Conservation (phyloP, 1,139 yeast genomes). For the Yamadazyma aaseri region DNA sequence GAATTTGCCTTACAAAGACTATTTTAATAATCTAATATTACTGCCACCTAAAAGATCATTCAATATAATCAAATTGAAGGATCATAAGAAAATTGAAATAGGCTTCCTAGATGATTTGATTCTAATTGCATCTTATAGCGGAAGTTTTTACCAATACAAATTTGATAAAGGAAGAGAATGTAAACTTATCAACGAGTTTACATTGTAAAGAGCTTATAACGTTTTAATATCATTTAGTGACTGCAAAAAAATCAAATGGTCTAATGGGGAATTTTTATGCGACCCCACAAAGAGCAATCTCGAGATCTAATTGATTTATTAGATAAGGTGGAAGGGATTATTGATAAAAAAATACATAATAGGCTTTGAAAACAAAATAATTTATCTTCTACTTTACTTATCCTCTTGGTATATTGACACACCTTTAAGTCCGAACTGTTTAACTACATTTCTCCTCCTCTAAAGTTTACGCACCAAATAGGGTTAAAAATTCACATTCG, state of each 20-base stretch:
- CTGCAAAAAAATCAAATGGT: no score
- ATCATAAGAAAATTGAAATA: constrained; percentile 33
- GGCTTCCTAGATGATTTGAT: constrained; percentile 37
- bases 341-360: no score
- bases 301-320: no score
- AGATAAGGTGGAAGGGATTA: no score
- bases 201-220: not conserved
- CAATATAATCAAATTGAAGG: constrained; percentile 42
- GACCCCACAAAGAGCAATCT: no score
- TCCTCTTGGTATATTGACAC: no score
- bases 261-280: no score
- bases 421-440: no score
- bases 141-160: constrained; percentile 41
- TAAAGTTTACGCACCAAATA: constrained; percentile 3
- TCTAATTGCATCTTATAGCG: constrained; percentile 41
- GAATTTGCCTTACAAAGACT: constrained; percentile 42
- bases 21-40: constrained; percentile 43
- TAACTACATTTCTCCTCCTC: no score
- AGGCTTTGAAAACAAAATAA: no score
- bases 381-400: no score
- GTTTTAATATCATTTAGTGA: no score
- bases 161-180: constrained; percentile 31
- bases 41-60: constrained; percentile 47
- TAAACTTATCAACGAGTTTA: constrained; percentile 22
- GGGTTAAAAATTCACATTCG: constrained; percentile 4